A percentile compares a stretch with the other conserved stretches of the same genome.
Conservation (phyloP, 805 yeast genomes). For the Yarrowia alimentaria region DNA sequence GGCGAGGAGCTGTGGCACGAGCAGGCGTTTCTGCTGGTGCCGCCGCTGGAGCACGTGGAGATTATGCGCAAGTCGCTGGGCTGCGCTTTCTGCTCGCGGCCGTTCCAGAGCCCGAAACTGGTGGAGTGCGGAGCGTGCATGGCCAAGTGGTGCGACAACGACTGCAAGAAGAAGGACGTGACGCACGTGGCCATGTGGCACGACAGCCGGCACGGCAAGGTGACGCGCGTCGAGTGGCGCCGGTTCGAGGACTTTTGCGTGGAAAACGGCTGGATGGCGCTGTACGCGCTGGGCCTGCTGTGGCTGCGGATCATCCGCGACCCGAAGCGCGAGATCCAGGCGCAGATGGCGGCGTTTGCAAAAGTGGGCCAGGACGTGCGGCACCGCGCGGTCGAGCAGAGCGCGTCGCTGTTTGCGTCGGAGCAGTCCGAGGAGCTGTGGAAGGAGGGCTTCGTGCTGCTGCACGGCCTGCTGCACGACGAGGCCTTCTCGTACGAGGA, state of each 20-base stretch:
- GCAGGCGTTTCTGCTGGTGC: conserved; percentile 56
- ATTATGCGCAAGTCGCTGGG: conserved; percentile 61
- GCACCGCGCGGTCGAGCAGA: conserved; percentile 52
- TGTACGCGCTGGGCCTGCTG: conserved; percentile 60
- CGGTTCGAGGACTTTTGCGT: conserved; percentile 60
- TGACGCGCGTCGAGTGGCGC: conserved; percentile 45
- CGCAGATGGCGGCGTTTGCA: conserved; percentile 64
- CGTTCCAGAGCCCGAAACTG: conserved; percentile 47
- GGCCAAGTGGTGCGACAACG: conserved; percentile 21
- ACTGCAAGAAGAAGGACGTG: conserved; percentile 42
- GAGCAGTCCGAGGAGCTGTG: conserved; percentile 62
- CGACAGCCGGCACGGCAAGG: conserved; percentile 40
- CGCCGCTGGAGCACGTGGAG: conserved; percentile 64
- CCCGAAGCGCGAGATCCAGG: conserved; percentile 38
- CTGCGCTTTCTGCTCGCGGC: conserved; percentile 69
- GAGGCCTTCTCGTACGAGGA: conserved; percentile 48
- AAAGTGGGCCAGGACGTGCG: conserved; percentile 65
- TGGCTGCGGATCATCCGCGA: conserved; percentile 49
- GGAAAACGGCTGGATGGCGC: conserved; percentile 65
- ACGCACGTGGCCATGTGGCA: conserved; percentile 62
- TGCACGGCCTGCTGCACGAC: conserved; percentile 47
- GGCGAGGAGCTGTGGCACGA: conserved; percentile 65
- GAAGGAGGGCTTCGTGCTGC: conserved; percentile 54
- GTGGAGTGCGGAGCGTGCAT: conserved; percentile 28
- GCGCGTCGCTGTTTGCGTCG: conserved; percentile 50